A percentile compares a stretch with the other conserved stretches of the same genome.
Evolutionary conservation across 768 basidiomycete species (phyloP).

Genomic region (Amanita jacksonii): DNA sequence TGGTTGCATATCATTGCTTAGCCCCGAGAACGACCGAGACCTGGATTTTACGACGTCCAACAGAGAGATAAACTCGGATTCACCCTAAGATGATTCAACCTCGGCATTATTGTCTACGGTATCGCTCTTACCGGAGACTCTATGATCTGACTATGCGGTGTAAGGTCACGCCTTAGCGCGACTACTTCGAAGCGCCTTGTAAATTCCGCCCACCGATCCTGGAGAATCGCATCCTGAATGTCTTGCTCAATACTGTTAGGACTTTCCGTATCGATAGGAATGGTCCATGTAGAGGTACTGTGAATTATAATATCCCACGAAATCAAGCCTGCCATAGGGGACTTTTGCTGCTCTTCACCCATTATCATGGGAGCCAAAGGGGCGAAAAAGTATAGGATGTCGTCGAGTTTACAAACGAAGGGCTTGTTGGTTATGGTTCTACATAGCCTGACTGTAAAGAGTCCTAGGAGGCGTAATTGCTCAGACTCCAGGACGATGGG

Average conservation of each 20-base stretch:
- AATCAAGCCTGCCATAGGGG: conserved; percentile 37
- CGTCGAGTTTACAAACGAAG: conserved; percentile 40
- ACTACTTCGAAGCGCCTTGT: conserved; percentile 58
- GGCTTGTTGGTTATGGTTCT: conserved; percentile 62
- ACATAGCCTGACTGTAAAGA: conserved; percentile 56
- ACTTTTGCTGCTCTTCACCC: conserved; percentile 18
- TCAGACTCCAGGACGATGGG: conserved; percentile 39
- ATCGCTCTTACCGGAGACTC: conserved; percentile 49
- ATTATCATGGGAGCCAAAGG: conserved; percentile 37
- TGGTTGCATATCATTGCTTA: conserved; percentile 57
- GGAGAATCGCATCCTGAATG: conserved; percentile 56
- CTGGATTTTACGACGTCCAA: conserved; percentile 58
- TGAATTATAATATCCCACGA: conserved; percentile 54
- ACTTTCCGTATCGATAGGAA: conserved; percentile 32
- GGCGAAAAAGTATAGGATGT: conserved; percentile 58
- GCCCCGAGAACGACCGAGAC: conserved; percentile 51
- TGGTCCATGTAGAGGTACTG: conserved; percentile 43
- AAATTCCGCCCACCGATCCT: conserved; percentile 70
- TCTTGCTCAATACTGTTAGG: conserved; percentile 31
- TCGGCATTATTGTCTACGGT: background rate
- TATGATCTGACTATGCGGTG: conserved; percentile 59
- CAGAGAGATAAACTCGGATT: conserved; percentile 48
- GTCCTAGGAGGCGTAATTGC: conserved; percentile 38
- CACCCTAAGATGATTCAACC: conserved; percentile 34
- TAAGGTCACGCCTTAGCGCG: conserved; percentile 53